phyloP scores from a whole-genome alignment of 208 protist species.

The Wallacemonas collosoma region DNA sequence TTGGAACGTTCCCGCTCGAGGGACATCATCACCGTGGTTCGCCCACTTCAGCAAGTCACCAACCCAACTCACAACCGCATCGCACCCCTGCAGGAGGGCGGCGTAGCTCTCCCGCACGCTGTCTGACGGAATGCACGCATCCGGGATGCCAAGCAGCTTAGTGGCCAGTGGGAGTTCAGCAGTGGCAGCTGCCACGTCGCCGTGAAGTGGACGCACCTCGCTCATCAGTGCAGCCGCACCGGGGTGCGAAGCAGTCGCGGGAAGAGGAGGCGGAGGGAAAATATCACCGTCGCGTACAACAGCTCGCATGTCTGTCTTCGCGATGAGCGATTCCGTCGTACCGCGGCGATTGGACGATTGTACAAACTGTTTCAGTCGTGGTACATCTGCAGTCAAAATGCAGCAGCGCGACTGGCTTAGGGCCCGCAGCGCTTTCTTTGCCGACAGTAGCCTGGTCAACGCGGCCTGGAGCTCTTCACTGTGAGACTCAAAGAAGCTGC shows the following conservation, averaged over 20 bases:
- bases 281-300: not conserved
- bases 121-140: constrained; percentile 27
- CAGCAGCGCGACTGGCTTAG: constrained; percentile 44
- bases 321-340: constrained; percentile 25
- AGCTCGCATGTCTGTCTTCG: constrained; percentile 30
- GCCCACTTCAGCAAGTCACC: constrained; percentile 42
- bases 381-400: constrained; percentile 52
- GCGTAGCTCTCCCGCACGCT: constrained; percentile 45
- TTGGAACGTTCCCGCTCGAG: constrained; percentile 55
- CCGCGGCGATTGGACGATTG: constrained; percentile 27
- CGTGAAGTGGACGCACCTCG: too few relatives aligned
- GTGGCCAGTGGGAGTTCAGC: not conserved
- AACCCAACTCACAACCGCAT: constrained; percentile 50
- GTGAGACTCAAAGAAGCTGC: constrained; percentile 30
- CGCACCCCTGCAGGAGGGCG: constrained; percentile 66
- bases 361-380: constrained; percentile 33
- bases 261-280: not conserved
- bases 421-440: constrained; percentile 34
- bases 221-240: too few relatives aligned
- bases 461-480: constrained; percentile 35
- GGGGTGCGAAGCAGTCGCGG: not conserved
- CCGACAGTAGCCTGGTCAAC: constrained; percentile 26
- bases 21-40: constrained; percentile 53
- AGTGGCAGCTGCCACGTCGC: not conserved
- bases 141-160: constrained; percentile 31